phyloP scores from a whole-genome alignment of 1,284 basidiomycete species.

The Pholiota adiposa region DNA sequence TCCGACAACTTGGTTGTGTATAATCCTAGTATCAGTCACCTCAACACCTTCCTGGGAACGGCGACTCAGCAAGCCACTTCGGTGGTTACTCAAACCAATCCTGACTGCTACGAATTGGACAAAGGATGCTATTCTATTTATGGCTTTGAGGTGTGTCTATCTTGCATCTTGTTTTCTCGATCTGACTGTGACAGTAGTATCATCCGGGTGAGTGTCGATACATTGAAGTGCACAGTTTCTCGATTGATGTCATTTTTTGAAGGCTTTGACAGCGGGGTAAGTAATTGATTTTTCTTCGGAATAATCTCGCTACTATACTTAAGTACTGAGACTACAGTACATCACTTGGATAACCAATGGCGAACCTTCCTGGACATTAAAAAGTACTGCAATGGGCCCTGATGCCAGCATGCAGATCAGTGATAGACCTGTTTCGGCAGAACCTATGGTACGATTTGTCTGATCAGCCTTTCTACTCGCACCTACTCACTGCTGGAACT shows the following conservation, averaged over 20 bases:
- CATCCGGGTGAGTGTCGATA: constrained; percentile 43
- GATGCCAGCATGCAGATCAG: constrained; percentile 60
- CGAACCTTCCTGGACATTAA: constrained; percentile 68
- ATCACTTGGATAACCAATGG: constrained; percentile 72
- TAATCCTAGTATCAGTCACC: constrained; percentile 48
- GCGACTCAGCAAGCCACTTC: constrained; percentile 67
- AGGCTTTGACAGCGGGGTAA: constrained; percentile 54
- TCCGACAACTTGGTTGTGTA: constrained; percentile 50
- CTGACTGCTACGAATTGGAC: constrained; percentile 47
- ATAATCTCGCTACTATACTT: background rate
- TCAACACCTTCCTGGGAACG: constrained; percentile 61
- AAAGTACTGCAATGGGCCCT: constrained; percentile 64
- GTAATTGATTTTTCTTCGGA: constrained; percentile 18
- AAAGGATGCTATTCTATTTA: constrained; percentile 51
- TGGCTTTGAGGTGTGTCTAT: constrained; percentile 51
- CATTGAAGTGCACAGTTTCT: background rate
- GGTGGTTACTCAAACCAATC: constrained; percentile 45
- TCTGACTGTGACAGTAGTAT: constrained; percentile 39
- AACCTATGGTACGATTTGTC: constrained; percentile 64
- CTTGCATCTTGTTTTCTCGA: background rate
- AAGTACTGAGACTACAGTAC: constrained; percentile 43
- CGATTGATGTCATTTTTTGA: background rate
- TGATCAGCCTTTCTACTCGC: background rate
- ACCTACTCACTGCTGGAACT: background rate
- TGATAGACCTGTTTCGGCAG: constrained; percentile 66